phyloP scores from a whole-genome alignment of 2,329 filamentous ascomycete species.

The Sodiomyces alkalinus region DNA sequence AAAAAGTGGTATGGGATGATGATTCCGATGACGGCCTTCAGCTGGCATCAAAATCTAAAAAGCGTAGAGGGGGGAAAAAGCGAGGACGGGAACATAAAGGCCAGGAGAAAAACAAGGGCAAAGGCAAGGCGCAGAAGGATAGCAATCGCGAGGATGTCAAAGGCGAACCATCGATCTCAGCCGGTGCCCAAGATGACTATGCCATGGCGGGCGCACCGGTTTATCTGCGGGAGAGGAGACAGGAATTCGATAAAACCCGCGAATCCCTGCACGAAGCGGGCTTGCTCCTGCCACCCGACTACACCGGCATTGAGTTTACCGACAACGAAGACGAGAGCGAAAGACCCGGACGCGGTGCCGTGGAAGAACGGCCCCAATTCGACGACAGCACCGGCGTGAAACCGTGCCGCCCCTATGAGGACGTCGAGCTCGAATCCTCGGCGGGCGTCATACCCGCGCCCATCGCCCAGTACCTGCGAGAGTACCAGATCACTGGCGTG shows the following conservation, averaged over 20 bases:
- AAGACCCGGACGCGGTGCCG: conserved; percentile 22
- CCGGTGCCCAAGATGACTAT: conserved; percentile 23
- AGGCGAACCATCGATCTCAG: conserved; percentile 11
- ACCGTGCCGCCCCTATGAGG: conserved; percentile 55
- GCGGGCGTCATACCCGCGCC: conserved; percentile 72
- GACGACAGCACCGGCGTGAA: conserved; percentile 35
- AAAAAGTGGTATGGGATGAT: conserved; percentile 39
- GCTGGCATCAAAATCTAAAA: conserved; percentile 38
- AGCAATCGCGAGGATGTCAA: conserved; percentile 16
- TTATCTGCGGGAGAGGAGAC: conserved; percentile 55
- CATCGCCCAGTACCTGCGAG: conserved; percentile 80
- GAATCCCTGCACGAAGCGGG: conserved; percentile 49
- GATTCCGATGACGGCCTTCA: conserved; percentile 44
- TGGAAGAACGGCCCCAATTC: conserved; percentile 54
- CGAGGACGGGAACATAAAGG: too few species aligned
- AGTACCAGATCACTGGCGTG: conserved; percentile 80
- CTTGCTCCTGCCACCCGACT: conserved; percentile 63
- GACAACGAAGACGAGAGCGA: conserved; percentile 33
- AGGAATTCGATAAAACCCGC: conserved; percentile 49
- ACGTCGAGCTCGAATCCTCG: conserved; percentile 61
- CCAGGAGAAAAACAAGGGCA: conserved; percentile 25
- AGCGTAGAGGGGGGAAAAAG: conserved; percentile 34
- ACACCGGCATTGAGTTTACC: conserved; percentile 60
- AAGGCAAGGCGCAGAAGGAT: conserved; percentile 16
- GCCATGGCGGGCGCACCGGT: conserved; percentile 50